Evolutionary conservation across 1,139 yeast genomes (phyloP).

Genomic region (Wickerhamiella infanticola): DNA sequence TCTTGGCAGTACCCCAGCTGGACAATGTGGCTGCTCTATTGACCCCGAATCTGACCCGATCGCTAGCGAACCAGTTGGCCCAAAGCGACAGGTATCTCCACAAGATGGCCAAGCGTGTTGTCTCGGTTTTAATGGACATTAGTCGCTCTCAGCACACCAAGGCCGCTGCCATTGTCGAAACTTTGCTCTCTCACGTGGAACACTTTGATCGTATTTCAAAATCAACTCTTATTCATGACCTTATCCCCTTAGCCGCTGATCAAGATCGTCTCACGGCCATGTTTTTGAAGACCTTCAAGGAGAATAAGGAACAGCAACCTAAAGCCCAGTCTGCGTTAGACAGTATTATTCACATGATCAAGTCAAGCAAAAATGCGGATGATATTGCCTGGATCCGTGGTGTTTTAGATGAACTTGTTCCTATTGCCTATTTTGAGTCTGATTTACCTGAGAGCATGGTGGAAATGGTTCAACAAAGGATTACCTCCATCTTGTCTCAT

Average conservation of each 20-base stretch:
- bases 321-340: constrained; percentile 43
- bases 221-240: constrained; percentile 46
- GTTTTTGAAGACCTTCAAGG: constrained; percentile 22
- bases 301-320: constrained; percentile 17
- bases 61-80: constrained; percentile 62
- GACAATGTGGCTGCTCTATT: constrained; percentile 33
- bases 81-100: constrained; percentile 51
- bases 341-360: constrained; percentile 39
- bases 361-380: constrained; percentile 12
- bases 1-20: constrained; percentile 28
- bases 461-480: constrained; percentile 13
- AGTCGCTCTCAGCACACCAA: constrained; percentile 29
- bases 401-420: constrained; percentile 37
- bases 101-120: constrained; percentile 44
- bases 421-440: constrained; percentile 38
- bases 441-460: constrained; percentile 5
- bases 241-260: constrained; percentile 24
- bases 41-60: constrained; percentile 55
- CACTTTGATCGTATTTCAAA: constrained; percentile 62
- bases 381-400: constrained; percentile 31
- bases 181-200: constrained; percentile 9
- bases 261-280: constrained; percentile 20
- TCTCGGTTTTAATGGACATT: constrained; percentile 30
- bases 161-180: constrained; percentile 34
- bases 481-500: constrained; percentile 14